Conservation (phyloP, 805 yeast species). For the Kluyveromyces nonfermentans region DNA sequence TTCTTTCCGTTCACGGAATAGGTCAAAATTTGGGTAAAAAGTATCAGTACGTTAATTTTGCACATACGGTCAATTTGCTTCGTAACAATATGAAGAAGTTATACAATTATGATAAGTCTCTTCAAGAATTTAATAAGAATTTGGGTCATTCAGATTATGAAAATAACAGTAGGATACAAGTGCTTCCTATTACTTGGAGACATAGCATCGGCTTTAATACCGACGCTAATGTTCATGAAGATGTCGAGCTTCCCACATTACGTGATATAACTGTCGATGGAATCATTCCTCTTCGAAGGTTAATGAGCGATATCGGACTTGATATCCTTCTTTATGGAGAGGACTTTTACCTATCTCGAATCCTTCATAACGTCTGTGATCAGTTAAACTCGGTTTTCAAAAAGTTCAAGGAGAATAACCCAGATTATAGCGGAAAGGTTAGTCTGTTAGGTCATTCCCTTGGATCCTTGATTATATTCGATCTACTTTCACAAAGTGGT, state of each 20-base stretch:
- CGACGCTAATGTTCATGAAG: slow-evolving; percentile 35
- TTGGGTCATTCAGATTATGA: slow-evolving; percentile 35
- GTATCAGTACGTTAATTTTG: slow-evolving; percentile 75
- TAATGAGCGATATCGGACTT: slow-evolving; percentile 78
- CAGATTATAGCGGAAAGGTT: slow-evolving; percentile 68
- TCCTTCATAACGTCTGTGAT: slow-evolving; percentile 48
- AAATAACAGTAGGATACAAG: slow-evolving; percentile 59
- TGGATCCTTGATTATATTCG: slow-evolving; percentile 80
- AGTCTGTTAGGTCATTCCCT: slow-evolving; percentile 86
- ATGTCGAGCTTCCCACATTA: slow-evolving; percentile 47
- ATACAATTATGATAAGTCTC: slow-evolving; percentile 33
- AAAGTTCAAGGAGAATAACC: slow-evolving; percentile 52
- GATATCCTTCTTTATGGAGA: slow-evolving; percentile 79
- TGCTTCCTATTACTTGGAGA: slow-evolving; percentile 89
- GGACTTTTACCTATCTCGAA: slow-evolving; percentile 52
- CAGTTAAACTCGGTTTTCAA: slow-evolving; percentile 58
- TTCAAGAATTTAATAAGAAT: slow-evolving; percentile 35
- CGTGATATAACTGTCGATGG: slow-evolving; percentile 70
- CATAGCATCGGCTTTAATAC: slow-evolving; percentile 56
- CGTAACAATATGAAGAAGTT: slow-evolving; percentile 48
- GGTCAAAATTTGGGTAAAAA: slow-evolving; percentile 80
- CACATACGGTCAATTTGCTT: slow-evolving; percentile 68
- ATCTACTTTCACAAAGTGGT: slow-evolving; percentile 48
- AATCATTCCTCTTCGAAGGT: slow-evolving; percentile 61
- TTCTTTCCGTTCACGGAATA: slow-evolving; percentile 90